Conservation (phyloP, 495 filamentous ascomycete species). For the Melanomma pulvis-pyrius region DNA sequence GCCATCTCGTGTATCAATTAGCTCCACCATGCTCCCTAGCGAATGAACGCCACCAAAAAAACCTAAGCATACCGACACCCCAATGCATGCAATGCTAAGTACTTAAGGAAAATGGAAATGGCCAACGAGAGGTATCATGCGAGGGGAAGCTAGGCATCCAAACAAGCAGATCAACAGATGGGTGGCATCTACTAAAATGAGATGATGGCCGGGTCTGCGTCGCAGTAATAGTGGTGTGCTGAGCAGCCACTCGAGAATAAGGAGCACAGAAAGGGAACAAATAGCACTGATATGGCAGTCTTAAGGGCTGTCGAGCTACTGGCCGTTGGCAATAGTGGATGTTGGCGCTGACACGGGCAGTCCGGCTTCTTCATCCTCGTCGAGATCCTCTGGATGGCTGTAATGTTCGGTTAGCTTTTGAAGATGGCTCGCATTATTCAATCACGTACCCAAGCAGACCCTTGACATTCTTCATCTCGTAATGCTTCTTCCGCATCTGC, state of each 20-base stretch:
- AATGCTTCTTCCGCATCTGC: constrained; percentile 88
- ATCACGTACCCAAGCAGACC: constrained; percentile 71
- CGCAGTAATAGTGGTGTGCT: background rate
- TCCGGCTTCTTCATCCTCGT: constrained; percentile 42
- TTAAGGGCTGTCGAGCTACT: constrained; percentile 11
- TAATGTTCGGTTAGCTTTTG: constrained; percentile 7
- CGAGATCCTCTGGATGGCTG: constrained; percentile 44
- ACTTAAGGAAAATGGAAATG: background rate
- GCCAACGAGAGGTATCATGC: background rate
- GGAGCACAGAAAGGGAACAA: background rate
- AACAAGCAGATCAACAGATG: background rate
- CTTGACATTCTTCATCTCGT: constrained; percentile 97
- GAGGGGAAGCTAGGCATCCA: background rate
- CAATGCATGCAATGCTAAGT: constrained; percentile 5
- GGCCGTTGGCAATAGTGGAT: constrained; percentile 32
- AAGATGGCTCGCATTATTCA: background rate
- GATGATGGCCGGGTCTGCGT: too few relatives aligned
- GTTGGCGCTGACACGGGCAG: constrained; percentile 4
- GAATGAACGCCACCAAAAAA: background rate
- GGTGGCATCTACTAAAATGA: too few relatives aligned
- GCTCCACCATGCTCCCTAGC: background rate
- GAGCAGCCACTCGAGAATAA: background rate
- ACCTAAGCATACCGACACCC: background rate
- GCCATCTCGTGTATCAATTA: background rate
- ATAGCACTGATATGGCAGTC: background rate